Conservation (phyloP, 768 basidiomycete genomes). For the Leccinellum rugosiceps region DNA sequence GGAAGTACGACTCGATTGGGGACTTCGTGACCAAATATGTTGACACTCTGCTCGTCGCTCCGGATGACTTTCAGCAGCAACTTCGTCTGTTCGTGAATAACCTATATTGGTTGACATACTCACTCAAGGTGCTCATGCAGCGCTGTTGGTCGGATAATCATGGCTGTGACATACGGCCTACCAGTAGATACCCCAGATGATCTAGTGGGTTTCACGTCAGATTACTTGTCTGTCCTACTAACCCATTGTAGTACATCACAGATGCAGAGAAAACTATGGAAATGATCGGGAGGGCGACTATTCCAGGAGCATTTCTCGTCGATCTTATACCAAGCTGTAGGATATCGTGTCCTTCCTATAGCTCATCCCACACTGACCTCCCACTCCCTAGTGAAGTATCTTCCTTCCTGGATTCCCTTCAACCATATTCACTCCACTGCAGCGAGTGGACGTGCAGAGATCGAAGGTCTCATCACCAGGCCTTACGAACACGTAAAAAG, state of each 20-base stretch:
- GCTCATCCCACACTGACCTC: background rate
- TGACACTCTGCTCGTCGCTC: slow-evolving; percentile 9
- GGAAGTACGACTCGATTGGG: slow-evolving; percentile 32
- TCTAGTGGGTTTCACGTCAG: slow-evolving; percentile 7
- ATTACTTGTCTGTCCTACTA: background rate
- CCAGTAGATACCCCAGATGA: slow-evolving; percentile 18
- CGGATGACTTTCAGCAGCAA: slow-evolving; percentile 19
- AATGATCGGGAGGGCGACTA: slow-evolving; percentile 20
- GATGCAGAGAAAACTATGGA: slow-evolving; percentile 27
- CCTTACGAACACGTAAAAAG: slow-evolving; percentile 26
- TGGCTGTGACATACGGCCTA: slow-evolving; percentile 27
- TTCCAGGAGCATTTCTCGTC: slow-evolving; percentile 29
- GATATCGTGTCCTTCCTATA: background rate
- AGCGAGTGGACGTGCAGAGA: slow-evolving; percentile 1
- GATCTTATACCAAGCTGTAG: slow-evolving; percentile 28
- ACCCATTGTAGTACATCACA: slow-evolving; percentile 25
- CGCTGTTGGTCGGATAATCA: slow-evolving; percentile 15
- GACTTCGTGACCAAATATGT: slow-evolving; percentile 24
- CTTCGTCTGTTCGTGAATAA: slow-evolving; percentile 18
- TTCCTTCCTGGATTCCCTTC: slow-evolving; percentile 27
- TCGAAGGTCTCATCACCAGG: slow-evolving; percentile 8
- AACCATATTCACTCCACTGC: slow-evolving; percentile 11
- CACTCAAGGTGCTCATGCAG: background rate
- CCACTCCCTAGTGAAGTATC: slow-evolving; percentile 21
- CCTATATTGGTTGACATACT: background rate